Base-by-base conservation (phyloP, 768 basidiomycete genomes). In the Leucosporidium scottii region DNA sequence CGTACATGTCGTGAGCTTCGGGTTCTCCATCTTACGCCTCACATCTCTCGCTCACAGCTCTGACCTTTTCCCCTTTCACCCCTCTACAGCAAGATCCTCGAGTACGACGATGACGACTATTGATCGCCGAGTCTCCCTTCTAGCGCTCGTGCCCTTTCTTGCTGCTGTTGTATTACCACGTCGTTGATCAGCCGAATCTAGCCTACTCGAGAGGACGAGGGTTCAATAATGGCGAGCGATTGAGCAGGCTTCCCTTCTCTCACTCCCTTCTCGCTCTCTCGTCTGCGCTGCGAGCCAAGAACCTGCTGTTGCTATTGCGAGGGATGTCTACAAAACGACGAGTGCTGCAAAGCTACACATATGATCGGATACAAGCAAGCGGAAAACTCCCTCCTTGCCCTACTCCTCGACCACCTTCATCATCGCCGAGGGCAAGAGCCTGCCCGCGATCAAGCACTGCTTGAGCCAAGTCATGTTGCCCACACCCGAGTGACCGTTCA, bases 1-100 rank as follows among this genome's bases (percentile, higher is more conserved):
- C 93, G 25, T 99, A 98, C 79, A 99, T 99, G 94, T 64, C 67
- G 71, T 72, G 44, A 25, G 70, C 61, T 15, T 57, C 30, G 30
- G 23, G n/a, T n/a, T 5, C 1, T 13, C n/a, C 15, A 12, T 12
- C 8, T n/a, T 12, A 10, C 53, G 53, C 53, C 17, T 13, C 27
- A 28, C 13, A 28, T 54, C n/a, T n/a, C n/a, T 28, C 12, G 23
- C 27, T 28, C 27, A 17, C 25, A 15, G 12, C 10, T 8, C 53
- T 27, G 25, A 51, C 23, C 25, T 7, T 23, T 51, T 12, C 2
- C 23, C 34, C 10, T 10, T 28, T 3, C 25, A 21, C 25, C 15
- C 25, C 28, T n/a, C n/a, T 21, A 27, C 53, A 54, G 53, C 25
- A 54, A 54, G 53, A 54, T 54, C 25, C 53, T 54, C 25, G 53